phyloP scores from a whole-genome alignment of 345 rosid species.

The Turnera subulata region DNA sequence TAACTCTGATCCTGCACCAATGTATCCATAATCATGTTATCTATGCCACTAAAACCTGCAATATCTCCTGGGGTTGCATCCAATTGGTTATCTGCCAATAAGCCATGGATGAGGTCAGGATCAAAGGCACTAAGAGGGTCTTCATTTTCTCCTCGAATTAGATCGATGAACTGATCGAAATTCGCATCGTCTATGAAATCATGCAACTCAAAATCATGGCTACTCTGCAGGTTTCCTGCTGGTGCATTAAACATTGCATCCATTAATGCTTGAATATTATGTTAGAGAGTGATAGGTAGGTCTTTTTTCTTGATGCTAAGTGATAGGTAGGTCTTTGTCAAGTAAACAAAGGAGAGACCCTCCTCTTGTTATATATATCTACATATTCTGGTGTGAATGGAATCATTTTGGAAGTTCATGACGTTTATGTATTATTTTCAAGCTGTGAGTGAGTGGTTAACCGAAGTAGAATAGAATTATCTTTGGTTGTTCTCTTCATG shows the following conservation, averaged over 20 bases:
- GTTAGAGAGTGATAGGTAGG: not conserved
- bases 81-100: slow-evolving; percentile 27
- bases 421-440: not conserved
- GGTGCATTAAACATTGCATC: not conserved
- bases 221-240: not conserved
- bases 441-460: too few species aligned
- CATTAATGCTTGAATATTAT: too few species aligned
- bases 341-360: not conserved
- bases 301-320: too few species aligned
- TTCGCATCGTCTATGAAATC: slow-evolving; percentile 51
- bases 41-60: slow-evolving; percentile 15
- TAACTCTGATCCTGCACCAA: not conserved
- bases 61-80: slow-evolving; percentile 27
- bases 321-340: not conserved
- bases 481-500: too few species aligned
- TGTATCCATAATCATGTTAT: not conserved
- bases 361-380: not conserved
- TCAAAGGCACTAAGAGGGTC: slow-evolving; percentile 28
- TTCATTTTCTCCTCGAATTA: slow-evolving; percentile 47
- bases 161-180: slow-evolving; percentile 52
- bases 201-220: slow-evolving; percentile 31
- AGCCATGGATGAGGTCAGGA: slow-evolving; percentile 29
- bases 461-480: too few species aligned
- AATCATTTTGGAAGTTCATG: not conserved
- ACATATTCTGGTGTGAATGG: slow-evolving; percentile 4